These are phyloP conservation scores for Colletotrichum acutatum DNA, from an alignment of 2,329 filamentous ascomycete species.

Conservation along the genomic window DNA sequence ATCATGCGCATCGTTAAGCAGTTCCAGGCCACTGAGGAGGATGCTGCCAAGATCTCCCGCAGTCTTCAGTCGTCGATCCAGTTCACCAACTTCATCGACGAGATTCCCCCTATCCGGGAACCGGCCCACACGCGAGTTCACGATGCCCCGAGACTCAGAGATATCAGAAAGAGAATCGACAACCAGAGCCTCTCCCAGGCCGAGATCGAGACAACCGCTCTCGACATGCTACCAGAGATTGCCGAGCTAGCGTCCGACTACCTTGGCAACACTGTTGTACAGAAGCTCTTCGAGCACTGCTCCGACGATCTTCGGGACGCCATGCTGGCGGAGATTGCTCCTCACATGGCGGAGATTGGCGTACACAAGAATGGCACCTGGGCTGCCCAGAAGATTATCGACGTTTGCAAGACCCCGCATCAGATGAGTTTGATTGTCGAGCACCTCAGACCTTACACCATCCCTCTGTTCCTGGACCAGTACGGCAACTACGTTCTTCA, in stretches of 20 bases:
- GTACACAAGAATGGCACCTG: constrained; percentile 99
- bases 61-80: constrained; percentile 82
- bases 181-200: constrained; percentile 87
- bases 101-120: constrained; percentile 91
- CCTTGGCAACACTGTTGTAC: constrained; percentile 98
- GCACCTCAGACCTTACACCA: constrained; percentile 84
- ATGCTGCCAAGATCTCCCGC: constrained; percentile 76
- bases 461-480: constrained; percentile 94
- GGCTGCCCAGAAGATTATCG: constrained; percentile 99
- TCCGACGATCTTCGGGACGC: constrained; percentile 89
- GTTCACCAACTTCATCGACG: constrained; percentile 77
- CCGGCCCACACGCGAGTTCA: constrained; percentile 89
- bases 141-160: constrained; percentile 92
- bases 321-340: constrained; percentile 89
- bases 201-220: constrained; percentile 92
- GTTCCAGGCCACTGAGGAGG: constrained; percentile 86
- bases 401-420: constrained; percentile 85
- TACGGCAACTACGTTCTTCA: constrained; percentile 99
- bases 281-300: constrained; percentile 98
- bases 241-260: constrained; percentile 96
- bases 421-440: constrained; percentile 90
- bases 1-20: constrained; percentile 88
- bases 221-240: constrained; percentile 96
- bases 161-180: constrained; percentile 97
- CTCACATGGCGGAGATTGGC: constrained; percentile 95